Evolutionary conservation across 1,284 basidiomycete genomes (phyloP), one percentile per base, ranked within the genome.

Genomic region (Schizophyllum amplum): DNA sequence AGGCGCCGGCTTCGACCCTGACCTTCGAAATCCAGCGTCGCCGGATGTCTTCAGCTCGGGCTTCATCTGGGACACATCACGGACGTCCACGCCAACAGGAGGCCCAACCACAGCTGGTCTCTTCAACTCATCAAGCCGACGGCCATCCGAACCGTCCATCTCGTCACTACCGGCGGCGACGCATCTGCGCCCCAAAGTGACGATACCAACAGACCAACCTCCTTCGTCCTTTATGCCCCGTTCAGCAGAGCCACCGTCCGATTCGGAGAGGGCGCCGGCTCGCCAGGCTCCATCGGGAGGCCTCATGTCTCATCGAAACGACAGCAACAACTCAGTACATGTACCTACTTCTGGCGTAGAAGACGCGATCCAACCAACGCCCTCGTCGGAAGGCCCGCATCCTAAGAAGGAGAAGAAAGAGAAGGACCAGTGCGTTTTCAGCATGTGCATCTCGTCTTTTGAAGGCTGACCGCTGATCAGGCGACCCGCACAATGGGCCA

Each of bases 401-500:
- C 66, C 66, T 63, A 69, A 61, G 63, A 65, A 57, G 50, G 64
- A 67, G 42, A 57, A 26, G 25, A 69, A 67, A 57, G 68, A 74
- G 59, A 79, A 75, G 61, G 78, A 79, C 59, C 65, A 70, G 79
- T 80, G 56, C 60, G 77, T 74, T 57, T n/a, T 58, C 62, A 55
- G 22, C 57, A 22, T 58, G 47, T 54, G 23, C 27, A 24, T 24
- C n/a, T n/a, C n/a, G n/a, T n/a, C n/a, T n/a, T n/a, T n/a, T n/a
- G n/a, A 46, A 47, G 22, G 50, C 13, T 24, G 50, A 24, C 23
- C n/a, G 59, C 47, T 53, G 51, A 53, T n/a, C 62, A 84, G 82
- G 56, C 81, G 80, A 61, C 79, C 82, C n/a, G 75, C 81, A 13
- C 82, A 86, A 57, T 91, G 83, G 78, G 83, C 83, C 54, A 83